Percentiles rank a stretch among this genome's conserved stretches.
phyloP scores from a whole-genome alignment of 371 early-diverging fungal species.

The Rhizopus stolonifer region DNA sequence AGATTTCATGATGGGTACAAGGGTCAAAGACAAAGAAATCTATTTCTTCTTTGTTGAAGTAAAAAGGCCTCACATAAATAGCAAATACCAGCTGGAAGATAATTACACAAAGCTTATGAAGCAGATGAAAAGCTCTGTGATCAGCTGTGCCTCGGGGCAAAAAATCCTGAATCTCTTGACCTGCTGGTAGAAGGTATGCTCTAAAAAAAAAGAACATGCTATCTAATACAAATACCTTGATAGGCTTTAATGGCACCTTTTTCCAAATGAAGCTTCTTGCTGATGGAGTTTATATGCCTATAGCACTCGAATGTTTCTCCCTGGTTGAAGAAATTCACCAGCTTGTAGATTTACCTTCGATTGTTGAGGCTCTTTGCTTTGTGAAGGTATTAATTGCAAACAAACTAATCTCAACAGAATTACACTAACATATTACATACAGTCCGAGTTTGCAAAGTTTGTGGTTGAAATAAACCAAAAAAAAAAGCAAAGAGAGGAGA shows the following conservation, averaged over 20 bases:
- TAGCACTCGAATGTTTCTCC: slow-evolving; percentile 15
- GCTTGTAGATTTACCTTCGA: slow-evolving; percentile 12
- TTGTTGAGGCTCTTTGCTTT: slow-evolving; percentile 16
- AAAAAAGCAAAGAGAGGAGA: slow-evolving; percentile 12
- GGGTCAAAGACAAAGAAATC: slow-evolving; percentile 3
- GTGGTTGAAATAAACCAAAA: slow-evolving; percentile 15
- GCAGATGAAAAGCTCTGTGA: slow-evolving; percentile 14
- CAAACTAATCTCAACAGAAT: slow-evolving; percentile 15
- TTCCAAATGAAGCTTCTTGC: slow-evolving; percentile 15
- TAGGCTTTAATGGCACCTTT: slow-evolving; percentile 13
- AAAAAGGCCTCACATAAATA: slow-evolving; percentile 4
- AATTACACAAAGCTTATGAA: slow-evolving; percentile 15
- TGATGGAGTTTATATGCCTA: slow-evolving; percentile 22
- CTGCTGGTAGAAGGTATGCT: slow-evolving; percentile 18
- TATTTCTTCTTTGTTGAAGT: slow-evolving; percentile 13
- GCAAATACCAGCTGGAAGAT: slow-evolving; percentile 13
- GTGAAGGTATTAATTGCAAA: slow-evolving; percentile 23
- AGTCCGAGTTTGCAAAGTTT: slow-evolving; percentile 21
- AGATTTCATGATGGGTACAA: slow-evolving; percentile 17
- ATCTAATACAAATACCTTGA: slow-evolving; percentile 17
- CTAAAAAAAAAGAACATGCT: slow-evolving; percentile 15
- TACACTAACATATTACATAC: slow-evolving; percentile 17
- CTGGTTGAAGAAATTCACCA: slow-evolving; percentile 15
- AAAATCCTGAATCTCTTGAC: slow-evolving; percentile 18
- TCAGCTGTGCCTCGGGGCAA: slow-evolving; percentile 12